Base-by-base conservation (phyloP, 1,284 basidiomycete species). In the Gomphus bonarii region DNA sequence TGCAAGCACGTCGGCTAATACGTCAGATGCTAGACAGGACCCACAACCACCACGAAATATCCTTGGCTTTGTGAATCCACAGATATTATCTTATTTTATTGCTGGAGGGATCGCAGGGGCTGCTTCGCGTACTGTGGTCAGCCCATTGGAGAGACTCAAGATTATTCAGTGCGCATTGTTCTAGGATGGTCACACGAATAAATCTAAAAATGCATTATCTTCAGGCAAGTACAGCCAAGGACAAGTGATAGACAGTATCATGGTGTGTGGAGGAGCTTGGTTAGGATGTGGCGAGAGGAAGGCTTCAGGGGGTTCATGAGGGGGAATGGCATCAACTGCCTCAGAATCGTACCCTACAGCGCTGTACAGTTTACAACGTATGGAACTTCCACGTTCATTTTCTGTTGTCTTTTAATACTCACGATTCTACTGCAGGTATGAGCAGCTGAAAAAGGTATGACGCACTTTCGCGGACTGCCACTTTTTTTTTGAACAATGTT, bases 261-360 rank as follows among this genome's bases (percentile, higher is more conserved):
- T 63, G 89, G 90, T 28, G 88, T 95, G 51, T 93, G 87, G 86
- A 71, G 80, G 22, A 87, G 84, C 64, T 76, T 95, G 48, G 74
- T 78, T 50, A 80, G 91, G 58, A 97, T 97, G 85, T 95, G 91
- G 88, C 75, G 76, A 63, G 92, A 95, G 67, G 95, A 97, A 70
- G 95, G 94, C 1, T 88, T 94, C 69, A 79, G 73, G 64, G 95
- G 95, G 3, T 94, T 84, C 69, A 95, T 97, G 92, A 79, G 92
- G 63, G 88, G 88, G 14, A 90, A 89, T 67, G 93, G 92, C 14
- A 91, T 95, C 68, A 97, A 97, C 69, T 95, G 94, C 69, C 68
- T 97, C 62, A 81, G 94, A 55, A 93, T 93, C 63, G 59, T 60
- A 56, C 63, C 61, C 9, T 78, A 75, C 66, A 88, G 85, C 61